Base-by-base conservation (phyloP, 73 alveolate species). In the Paramecium primaurelia region DNA sequence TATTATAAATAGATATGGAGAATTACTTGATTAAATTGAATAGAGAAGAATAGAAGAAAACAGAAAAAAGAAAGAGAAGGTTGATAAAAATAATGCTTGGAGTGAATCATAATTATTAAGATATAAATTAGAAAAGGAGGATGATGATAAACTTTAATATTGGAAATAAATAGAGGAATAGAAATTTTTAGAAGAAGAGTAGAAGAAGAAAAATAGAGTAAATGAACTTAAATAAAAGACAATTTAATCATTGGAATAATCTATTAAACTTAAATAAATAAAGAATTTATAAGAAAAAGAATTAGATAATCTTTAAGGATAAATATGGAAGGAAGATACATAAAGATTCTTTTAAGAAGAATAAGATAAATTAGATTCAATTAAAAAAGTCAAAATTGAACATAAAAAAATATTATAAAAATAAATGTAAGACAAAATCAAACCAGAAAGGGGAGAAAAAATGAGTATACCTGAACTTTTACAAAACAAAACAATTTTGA, bases 361-460 rank as follows among this genome's bases (percentile, higher is more conserved):
- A 80, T 47, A 80, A 14, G 77, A 40, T 25, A 80, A 80, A 47
- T 25, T 18, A 5, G 44, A 40, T 26, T 32, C 10, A 18, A 45
- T 80, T n/a, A 80, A 47, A 26, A 45, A 45, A 28, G 58, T 47
- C n/a, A 80, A 80, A 42, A 12, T 45, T 3, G 36, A 80, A 47
- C 71, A 80, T 25, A 42, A 80, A 25, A 38, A 80, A 80, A 47
- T 44, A 26, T 32, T 80, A 4, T 14, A 80, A 80, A 26, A 20
- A 36, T 47, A 80, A 22, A 80, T 80, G 44, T 6, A 49, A 26
- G 38, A 47, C 2, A 80, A 80, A 47, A 22, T 45, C 20, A 80
- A 80, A 28, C 77, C 51, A 45, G 91, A 47, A 8, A 42, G 91
- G 38, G 91, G 91, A 45, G 71, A 80, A 45, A 80, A 80, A 26